These are phyloP conservation scores for Trichoderma parareesei DNA, from an alignment of 495 filamentous ascomycete species.

Conservation along the genomic window DNA sequence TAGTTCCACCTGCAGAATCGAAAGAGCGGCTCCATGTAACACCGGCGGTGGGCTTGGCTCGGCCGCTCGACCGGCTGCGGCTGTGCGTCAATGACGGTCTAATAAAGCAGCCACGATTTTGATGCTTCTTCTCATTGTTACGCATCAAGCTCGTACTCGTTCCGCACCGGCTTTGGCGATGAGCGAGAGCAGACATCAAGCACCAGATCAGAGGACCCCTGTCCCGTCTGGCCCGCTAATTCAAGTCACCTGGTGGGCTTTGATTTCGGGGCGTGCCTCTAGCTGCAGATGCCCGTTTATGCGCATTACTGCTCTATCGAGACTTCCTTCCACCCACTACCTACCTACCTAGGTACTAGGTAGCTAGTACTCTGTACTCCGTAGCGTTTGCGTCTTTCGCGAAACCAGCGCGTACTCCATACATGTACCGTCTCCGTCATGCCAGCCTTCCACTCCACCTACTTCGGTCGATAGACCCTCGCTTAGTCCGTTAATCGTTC, in stretches of 20 bases:
- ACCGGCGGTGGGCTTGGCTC: neutral
- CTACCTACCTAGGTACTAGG: too few relatives aligned
- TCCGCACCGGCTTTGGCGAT: neutral
- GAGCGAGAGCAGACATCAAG: neutral
- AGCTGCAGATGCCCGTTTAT: neutral
- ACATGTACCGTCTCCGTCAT: too few relatives aligned
- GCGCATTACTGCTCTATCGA: too few relatives aligned
- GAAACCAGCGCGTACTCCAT: too few relatives aligned
- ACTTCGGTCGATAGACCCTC: neutral
- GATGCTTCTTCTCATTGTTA: neutral
- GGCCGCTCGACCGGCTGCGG: neutral
- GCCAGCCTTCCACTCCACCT: neutral
- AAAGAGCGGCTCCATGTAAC: neutral
- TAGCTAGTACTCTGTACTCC: too few relatives aligned
- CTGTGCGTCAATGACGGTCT: neutral
- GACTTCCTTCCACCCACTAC: too few relatives aligned
- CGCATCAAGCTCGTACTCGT: neutral
- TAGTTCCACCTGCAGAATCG: too few relatives aligned
- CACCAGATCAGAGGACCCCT: neutral
- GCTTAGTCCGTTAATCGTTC: neutral
- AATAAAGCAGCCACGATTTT: too few relatives aligned
- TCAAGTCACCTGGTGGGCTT: slow-evolving; percentile 5
- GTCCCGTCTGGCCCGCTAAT: slow-evolving; percentile 3
- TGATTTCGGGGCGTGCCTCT: neutral
- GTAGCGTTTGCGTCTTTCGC: too few relatives aligned